Base-by-base conservation (phyloP, 306 rosid species). In the Carpinus viminea region DNA sequence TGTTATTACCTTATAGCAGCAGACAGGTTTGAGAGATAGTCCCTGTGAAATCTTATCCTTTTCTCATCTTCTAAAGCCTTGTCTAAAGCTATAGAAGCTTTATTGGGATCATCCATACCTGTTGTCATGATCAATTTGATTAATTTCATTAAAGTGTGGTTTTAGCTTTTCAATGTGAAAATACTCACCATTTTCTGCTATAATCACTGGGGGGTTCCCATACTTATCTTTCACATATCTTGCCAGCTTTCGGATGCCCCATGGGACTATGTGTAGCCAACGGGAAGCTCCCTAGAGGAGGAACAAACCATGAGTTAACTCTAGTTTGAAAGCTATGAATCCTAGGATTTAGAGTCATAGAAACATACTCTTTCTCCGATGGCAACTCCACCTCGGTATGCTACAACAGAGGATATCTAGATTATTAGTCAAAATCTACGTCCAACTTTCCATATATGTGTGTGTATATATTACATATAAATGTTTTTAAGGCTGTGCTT, bases 101-200 rank as follows among this genome's bases (percentile, higher is more conserved):
- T 75, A 47, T 77, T 89, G 80, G 89, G 87, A 76, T 94, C 98
- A 85, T 94, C 98, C 96, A 94, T 92, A 68, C 98, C 98, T 94
- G 81, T 68, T 73, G 61, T 70, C 9, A 78, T 43, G 73, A 41
- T 41, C 45, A 74, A 76, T 62, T 48, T 70, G 11, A 73, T 69
- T 74, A 66, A 48, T n/a, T 68, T 28, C 48, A 12, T 60, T 13
- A 16, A 28, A 36, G 21, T 17, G 57, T 74, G 51, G 31, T 34
- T 21, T 54, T 73, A 59, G 61, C 56, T 65, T 21, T 80, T 10
- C 47, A 26, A n/a, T 4, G 7, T 12, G 43, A 75, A 69, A 68
- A 13, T 36, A 74, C 96, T 86, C 74, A 89, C 97, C 97, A 64
- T 94, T 94, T 82, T 94, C 98, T 75, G 97, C 88, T 73, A 94